Conservation (phyloP, 768 basidiomycete species). For the Lentinula edodes region DNA sequence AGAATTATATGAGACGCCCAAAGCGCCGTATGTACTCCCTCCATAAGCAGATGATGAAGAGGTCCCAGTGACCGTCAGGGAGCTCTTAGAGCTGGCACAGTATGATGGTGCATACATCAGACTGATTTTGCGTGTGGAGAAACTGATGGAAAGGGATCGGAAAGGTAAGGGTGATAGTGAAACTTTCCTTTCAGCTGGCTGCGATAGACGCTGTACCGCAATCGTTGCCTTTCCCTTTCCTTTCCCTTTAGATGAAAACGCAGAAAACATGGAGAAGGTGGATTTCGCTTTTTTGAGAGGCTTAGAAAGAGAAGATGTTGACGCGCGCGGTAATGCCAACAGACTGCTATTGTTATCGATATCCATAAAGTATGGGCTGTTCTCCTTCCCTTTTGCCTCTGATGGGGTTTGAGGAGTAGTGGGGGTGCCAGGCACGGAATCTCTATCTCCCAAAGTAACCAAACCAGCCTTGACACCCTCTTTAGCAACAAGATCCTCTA, state of each 20-base stretch:
- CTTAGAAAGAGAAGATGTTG: not conserved
- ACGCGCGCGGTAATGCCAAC: not conserved
- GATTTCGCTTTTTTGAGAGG: slow-evolving; percentile 1
- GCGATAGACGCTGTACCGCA: not conserved
- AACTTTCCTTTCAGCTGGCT: not conserved
- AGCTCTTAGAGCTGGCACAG: not conserved
- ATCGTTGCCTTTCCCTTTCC: not conserved
- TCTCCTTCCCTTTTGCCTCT: not conserved
- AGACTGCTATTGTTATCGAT: not conserved
- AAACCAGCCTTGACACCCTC: slow-evolving; percentile 34
- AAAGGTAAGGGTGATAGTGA: slow-evolving; percentile 28
- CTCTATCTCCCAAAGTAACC: not conserved
- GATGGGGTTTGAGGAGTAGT: not conserved
- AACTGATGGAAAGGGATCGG: slow-evolving; percentile 30
- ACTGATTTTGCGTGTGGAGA: slow-evolving; percentile 36
- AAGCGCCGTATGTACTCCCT: slow-evolving; percentile 4
- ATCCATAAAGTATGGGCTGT: not conserved
- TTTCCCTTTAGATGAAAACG: not conserved
- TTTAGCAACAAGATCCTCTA: slow-evolving; percentile 66
- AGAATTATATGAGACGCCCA: not conserved
- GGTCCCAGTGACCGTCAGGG: slow-evolving; percentile 3
- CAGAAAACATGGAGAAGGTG: not conserved
- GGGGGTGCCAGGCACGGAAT: not conserved
- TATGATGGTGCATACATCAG: slow-evolving; percentile 22
- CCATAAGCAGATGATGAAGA: not conserved